Base-by-base conservation (phyloP, 352 stramenopile species). In the Phytopythium chamaehyphon region DNA sequence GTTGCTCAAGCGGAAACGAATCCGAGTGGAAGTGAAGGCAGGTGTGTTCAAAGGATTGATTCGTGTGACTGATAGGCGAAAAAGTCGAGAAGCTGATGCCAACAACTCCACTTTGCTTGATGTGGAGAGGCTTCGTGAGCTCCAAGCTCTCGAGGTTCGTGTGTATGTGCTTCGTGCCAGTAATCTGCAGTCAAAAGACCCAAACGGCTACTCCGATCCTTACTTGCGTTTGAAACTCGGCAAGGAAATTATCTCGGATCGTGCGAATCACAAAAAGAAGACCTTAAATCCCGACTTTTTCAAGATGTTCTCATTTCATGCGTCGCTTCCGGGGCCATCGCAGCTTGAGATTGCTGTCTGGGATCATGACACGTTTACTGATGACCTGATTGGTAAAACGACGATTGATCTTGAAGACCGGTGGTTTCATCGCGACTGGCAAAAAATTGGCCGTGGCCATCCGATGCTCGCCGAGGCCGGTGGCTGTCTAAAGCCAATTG, bases 371-470 rank as follows among this genome's bases (percentile, higher is more conserved):
- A 26, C 87, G 0, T 56, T 95, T 3, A 43, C 53, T 1, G 87
- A 97, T 59, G 72, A 97, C 23, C 73, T 98, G 1, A 97, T 98
- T 24, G 90, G 92, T 3, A 76, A 77, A 2, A 97, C 90, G 0
- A 88, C 76, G 0, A 96, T 98, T 51, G 92, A 97, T 42, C 62
- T 98, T 4, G 92, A 98, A 57, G 92, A 98, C 36, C 71, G 92
- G 19, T 97, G 90, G 92, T 97, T 97, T 57, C 83, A 96, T 54
- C 68, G 73, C 7, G 73, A 87, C 18, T 96, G 88, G 86, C 85
- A 96, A 26, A 61, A 69, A 14, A 66, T 88, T 55, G 60, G 77
- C 15, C 47, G 65, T 6, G 47, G 47, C 38, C 51, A 76, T 4
- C 45, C 43, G 15, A 64, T 59, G 9, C 28, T 82, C 6, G 23